Conservation (phyloP, 148 eudicot genomes). For the Vaccinium darrowii region DNA sequence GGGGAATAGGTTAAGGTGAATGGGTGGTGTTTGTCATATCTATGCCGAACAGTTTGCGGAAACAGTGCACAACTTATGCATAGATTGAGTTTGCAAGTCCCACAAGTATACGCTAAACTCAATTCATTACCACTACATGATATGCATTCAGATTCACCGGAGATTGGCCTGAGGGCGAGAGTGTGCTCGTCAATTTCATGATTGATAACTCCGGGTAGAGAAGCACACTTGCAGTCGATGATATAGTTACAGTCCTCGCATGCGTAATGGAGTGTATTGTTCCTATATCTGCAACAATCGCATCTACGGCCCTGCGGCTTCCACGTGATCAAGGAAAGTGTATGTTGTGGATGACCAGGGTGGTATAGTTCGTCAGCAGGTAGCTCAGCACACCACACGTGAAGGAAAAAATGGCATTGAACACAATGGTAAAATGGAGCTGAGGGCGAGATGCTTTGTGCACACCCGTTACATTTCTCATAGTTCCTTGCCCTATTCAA, state of each 20-base stretch:
- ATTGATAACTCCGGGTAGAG: not conserved
- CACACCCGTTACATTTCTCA: not conserved
- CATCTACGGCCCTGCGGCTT: accelerated
- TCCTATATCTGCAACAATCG: not conserved
- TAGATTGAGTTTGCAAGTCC: not conserved
- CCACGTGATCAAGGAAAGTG: too few relatives aligned
- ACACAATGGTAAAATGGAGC: not conserved
- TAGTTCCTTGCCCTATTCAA: not conserved
- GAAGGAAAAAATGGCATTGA: not conserved
- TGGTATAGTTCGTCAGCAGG: not conserved
- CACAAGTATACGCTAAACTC: not conserved
- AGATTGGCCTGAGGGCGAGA: not conserved
- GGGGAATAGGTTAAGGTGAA: not conserved
- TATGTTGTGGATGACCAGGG: not conserved
- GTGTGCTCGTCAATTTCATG: not conserved
- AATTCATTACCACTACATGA: not conserved
- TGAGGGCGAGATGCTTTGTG: not conserved
- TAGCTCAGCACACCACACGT: not conserved
- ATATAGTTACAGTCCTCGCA: not conserved
- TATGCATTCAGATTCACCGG: not conserved
- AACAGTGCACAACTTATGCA: not conserved
- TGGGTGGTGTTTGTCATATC: not conserved
- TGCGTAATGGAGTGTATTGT: not conserved
- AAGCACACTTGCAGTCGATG: not conserved
- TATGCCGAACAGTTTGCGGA: not conserved